Evolutionary conservation across 176 grass and related monocot genomes (phyloP).

Genomic region (Carex pumila): DNA sequence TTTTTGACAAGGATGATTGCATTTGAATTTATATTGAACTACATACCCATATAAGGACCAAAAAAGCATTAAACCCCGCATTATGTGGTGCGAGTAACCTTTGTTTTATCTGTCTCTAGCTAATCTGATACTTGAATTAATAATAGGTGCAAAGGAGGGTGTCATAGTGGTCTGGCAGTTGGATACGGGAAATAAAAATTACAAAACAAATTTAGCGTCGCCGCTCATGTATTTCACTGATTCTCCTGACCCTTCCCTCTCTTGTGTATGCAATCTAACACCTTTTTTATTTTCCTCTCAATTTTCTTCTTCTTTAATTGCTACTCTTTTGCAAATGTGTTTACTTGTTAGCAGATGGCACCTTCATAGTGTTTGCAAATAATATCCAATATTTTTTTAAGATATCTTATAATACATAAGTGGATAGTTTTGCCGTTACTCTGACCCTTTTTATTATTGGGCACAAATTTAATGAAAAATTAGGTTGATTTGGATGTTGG

Average conservation of each 20-base stretch:
- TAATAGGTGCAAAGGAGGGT: conserved; percentile 85
- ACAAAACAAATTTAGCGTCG: conserved; percentile 79
- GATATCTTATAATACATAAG: not conserved
- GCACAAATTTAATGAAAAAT: not conserved
- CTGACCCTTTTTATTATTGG: not conserved
- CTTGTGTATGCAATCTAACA: conserved; percentile 56
- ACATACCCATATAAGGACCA: not conserved
- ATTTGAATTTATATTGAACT: not conserved
- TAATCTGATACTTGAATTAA: not conserved
- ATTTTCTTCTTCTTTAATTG: not conserved
- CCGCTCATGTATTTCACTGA: conserved; percentile 81
- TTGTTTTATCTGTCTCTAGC: not conserved
- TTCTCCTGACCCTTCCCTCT: conserved; percentile 87
- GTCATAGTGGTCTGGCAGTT: conserved; percentile 98
- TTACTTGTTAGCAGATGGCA: not conserved
- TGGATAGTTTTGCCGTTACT: not conserved
- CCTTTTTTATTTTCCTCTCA: not conserved
- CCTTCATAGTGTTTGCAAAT: conserved; percentile 8
- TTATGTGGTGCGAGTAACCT: not conserved
- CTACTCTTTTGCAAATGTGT: not conserved
- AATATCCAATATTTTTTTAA: conserved; percentile 9
- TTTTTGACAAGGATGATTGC: not conserved
- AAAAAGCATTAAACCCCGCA: not conserved
- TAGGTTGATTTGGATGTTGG: not conserved
- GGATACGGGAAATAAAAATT: conserved; percentile 83